A percentile compares a stretch with the other conserved stretches of the same genome.
phyloP scores from a whole-genome alignment of 352 stramenopile species.

The Phytophthora fragariaefolia region DNA sequence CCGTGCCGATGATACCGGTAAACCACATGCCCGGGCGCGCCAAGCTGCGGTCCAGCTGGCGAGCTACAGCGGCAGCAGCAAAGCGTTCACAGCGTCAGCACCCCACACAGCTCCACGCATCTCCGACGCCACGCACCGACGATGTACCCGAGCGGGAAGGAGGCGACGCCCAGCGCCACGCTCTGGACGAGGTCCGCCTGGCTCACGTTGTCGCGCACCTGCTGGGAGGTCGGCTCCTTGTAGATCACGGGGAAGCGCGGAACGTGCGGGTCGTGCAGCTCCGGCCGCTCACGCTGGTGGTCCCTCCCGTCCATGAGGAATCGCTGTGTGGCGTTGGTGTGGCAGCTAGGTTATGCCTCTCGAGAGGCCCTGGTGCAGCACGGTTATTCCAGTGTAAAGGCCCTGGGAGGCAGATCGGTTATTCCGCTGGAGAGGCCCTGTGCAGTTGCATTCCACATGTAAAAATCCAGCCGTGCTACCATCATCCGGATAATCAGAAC shows the following conservation, averaged over 20 bases:
- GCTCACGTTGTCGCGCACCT: conserved; percentile 67
- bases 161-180: conserved; percentile 46
- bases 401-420: background rate
- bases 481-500: background rate
- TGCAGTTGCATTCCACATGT: background rate
- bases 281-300: conserved; percentile 46
- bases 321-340: background rate
- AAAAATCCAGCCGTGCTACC: background rate
- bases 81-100: background rate
- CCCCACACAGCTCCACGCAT: background rate
- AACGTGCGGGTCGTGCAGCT: conserved; percentile 63
- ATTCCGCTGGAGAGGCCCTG: background rate
- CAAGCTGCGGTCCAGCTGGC: conserved; percentile 65
- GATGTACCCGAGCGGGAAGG: conserved; percentile 78
- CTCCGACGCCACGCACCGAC: conserved; percentile 70
- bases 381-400: background rate
- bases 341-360: background rate
- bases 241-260: conserved; percentile 77
- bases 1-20: conserved; percentile 70
- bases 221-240: conserved; percentile 59
- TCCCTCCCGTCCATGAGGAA: conserved; percentile 22
- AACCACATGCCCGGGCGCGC: conserved; percentile 78
- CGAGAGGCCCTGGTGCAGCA: background rate
- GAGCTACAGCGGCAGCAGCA: conserved; percentile 36
- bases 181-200: conserved; percentile 54